A percentile compares a stretch with the other conserved stretches of the same genome.
Evolutionary conservation across 768 basidiomycete species (phyloP).

Genomic region (Suillus weaverae): DNA sequence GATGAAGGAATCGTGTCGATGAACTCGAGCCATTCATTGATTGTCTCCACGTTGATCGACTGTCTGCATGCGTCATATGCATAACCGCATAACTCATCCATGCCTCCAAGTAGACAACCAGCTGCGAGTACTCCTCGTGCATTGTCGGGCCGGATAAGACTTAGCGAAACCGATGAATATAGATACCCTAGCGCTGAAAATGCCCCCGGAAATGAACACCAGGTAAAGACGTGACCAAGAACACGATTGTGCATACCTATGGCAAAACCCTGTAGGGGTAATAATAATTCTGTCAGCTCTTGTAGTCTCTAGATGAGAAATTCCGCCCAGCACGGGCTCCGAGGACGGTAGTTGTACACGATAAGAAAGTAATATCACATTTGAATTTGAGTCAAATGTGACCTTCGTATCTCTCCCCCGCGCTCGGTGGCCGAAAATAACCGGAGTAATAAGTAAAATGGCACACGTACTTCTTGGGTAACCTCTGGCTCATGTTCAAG

Average conservation of each 20-base stretch:
- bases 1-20: conserved; percentile 54
- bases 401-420: conserved; percentile 20
- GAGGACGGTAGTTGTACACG: conserved; percentile 16
- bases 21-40: conserved; percentile 78
- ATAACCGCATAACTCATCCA: conserved; percentile 81
- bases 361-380: conserved; percentile 18
- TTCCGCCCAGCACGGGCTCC: conserved; percentile 24
- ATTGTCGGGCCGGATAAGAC: conserved; percentile 70
- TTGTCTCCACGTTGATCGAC: conserved; percentile 73
- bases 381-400: conserved; percentile 19
- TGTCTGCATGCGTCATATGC: conserved; percentile 77
- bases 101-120: conserved; percentile 80
- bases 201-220: conserved; percentile 21
- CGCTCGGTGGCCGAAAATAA: conserved; percentile 33
- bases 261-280: conserved; percentile 59
- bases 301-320: conserved; percentile 12
- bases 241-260: conserved; percentile 50
- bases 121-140: conserved; percentile 85
- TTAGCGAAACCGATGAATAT: conserved; percentile 72
- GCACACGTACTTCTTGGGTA: conserved; percentile 72
- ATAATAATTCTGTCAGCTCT: conserved; percentile 20
- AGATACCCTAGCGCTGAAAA: conserved; percentile 72
- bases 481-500: conserved; percentile 80
- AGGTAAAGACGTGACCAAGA: conserved; percentile 10
- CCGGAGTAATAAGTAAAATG: conserved; percentile 21